phyloP scores from a whole-genome alignment of 371 early-diverging fungal genomes.

The Mortierella sp. region DNA sequence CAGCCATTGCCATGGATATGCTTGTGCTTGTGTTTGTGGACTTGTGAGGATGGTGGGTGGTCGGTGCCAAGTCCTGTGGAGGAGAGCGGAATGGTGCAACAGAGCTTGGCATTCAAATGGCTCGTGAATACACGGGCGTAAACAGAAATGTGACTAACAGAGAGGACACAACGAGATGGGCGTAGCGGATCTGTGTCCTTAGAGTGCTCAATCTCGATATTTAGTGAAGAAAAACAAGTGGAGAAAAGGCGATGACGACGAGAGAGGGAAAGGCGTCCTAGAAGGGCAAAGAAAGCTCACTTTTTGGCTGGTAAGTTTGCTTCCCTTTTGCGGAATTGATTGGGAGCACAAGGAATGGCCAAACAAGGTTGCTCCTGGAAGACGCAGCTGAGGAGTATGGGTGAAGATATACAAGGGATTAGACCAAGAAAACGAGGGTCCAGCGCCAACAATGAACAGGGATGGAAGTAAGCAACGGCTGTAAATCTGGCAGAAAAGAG shows the following conservation, averaged over 20 bases:
- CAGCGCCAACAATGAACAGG: no score
- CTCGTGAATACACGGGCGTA: conserved; percentile 10
- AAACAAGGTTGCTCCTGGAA: conserved; percentile 15
- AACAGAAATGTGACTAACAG: neutral
- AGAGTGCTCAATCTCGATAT: no score
- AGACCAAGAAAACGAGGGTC: no score
- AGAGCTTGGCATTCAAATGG: conserved; percentile 38
- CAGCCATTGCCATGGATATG: neutral
- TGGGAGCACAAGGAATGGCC: conserved; percentile 29
- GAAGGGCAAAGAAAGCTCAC: conserved; percentile 27
- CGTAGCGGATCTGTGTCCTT: no score
- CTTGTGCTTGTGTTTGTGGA: neutral
- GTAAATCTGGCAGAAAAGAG: neutral
- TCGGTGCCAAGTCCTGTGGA: conserved; percentile 21
- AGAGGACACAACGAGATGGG: no score
- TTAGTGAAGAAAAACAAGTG: no score
- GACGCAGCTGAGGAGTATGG: neutral
- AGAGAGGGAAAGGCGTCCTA: conserved; percentile 14
- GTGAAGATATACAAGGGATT: neutral
- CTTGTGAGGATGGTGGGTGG: conserved; percentile 8
- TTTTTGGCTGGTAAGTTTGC: conserved; percentile 24
- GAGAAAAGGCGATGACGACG: conserved; percentile 3
- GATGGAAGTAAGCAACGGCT: no score
- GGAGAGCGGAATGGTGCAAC: conserved; percentile 3
- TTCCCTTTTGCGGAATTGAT: conserved; percentile 55